Base-by-base conservation (phyloP, 352 stramenopile species). In the Phytophthora pluvialis region DNA sequence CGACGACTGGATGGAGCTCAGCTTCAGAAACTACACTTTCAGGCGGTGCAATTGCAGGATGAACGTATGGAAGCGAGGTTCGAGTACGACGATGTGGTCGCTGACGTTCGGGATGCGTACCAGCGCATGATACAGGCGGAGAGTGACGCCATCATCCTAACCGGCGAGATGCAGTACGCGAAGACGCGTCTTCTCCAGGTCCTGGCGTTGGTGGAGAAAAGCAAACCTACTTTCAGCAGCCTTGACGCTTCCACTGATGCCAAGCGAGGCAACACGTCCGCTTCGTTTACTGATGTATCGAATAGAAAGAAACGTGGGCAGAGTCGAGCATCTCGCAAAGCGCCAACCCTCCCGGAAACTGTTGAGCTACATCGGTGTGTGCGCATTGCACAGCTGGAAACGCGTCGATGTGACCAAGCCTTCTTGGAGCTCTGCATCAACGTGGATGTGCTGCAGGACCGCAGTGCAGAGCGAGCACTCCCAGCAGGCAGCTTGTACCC, bases 31-130 rank as follows among this genome's bases (percentile, higher is more conserved):
- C 42, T 85, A 3, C 61, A 90, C 31, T 91, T 91, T 36, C 64
- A 60, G n/a, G 84, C 84, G 1, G 69, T 81, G 1, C 77, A 90
- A 21, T 51, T 90, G 10, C 76, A 93, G 38, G 65, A 87, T 12
- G 81, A 93, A 47, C 73, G 77, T 28, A 87, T 90, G 72, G 81
- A 89, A 36, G 78, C 80, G 12, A 66, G 81, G 16, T 90, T 90
- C 32, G 43, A 78, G 21, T 81, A 87, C 36, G 81, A 92, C 42
- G 83, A 90, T 21, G 71, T 82, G 33, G 57, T 75, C 0, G 53
- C 57, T 7, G 71, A 87, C 9, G 73, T 86, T 15, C 47, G 51
- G 1, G 64, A 66, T 5, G 62, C 64, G 4, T 83, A 81, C 43
- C 64, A 81, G 25, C 75, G 81, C 5, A 81, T 90, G 57, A 72